Base-by-base conservation (phyloP, 192 early-diverging fungal genomes). In the Allomyces macrogynus region DNA sequence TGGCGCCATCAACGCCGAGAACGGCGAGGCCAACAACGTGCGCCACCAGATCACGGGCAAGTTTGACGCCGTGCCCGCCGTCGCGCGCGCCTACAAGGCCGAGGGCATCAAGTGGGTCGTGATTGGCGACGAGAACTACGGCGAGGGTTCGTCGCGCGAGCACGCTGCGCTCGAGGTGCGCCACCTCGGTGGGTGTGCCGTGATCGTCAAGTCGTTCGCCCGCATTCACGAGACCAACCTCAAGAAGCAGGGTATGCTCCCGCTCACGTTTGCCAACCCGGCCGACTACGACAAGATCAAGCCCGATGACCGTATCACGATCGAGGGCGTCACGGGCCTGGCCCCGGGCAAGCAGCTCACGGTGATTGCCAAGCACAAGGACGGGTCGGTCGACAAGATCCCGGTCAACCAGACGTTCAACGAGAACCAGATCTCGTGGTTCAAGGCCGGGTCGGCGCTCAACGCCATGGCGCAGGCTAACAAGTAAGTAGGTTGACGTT, bases 181-280 rank as follows among this genome's bases (percentile, higher is more conserved):
- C 74, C 90, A 94, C 82, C 81, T 98, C 60, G 90, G 90, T 63
- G 91, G 95, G 74, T 82, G 80, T 62, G 91, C 92, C 22, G 87
- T 98, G 69, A 88, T 98, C 73, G 87, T 88, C 77, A 90, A 92
- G 80, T 90, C 87, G 63, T 98, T 98, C 78, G 95, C 95, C 63
- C 89, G 95, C 75, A 98, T 98, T 77, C 95, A 98, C 81, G 92
- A 98, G 81, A 98, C 95, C 73, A 98, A 98, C 83, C 84, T 95
- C 67, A 98, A 98, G 87, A 98, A 98, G 84, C 95, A 98, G 78
- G 95, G 95, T 71, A 82, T 98, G 64, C 81, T 98, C 67, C 95
- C 95, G 43, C 79, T 98, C 71, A 95, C 92, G 63, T 98, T 98
- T 71, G 79, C 86, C 75, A 81, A 98, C 80, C 82, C 90, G 65